A percentile compares a stretch with the other conserved stretches of the same genome.
These are phyloP conservation scores for Apiospora malaysiana DNA, from an alignment of 2,329 filamentous ascomycete species.

Conservation along the genomic window DNA sequence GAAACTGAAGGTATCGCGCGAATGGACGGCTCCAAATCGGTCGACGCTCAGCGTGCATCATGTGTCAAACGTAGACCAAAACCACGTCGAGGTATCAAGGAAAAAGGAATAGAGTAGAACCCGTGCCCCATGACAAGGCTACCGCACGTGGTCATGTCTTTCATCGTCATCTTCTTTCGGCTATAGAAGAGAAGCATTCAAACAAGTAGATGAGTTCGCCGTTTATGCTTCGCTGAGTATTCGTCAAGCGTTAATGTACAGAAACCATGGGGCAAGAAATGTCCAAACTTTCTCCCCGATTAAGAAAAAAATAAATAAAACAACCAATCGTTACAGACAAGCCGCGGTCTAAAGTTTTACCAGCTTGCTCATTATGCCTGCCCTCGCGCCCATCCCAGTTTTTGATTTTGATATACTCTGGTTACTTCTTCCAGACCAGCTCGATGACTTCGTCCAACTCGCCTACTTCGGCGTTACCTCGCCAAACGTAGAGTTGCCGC, in stretches of 20 bases:
- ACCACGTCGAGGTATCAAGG: background rate
- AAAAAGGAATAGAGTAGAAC: background rate
- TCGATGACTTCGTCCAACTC: slow-evolving; percentile 56
- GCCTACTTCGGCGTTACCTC: slow-evolving; percentile 45
- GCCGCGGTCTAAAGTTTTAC: background rate
- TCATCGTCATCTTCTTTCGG: slow-evolving; percentile 3
- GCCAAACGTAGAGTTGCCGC: slow-evolving; percentile 61
- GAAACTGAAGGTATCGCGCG: no score
- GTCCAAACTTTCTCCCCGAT: slow-evolving; percentile 8
- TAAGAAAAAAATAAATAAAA: background rate
- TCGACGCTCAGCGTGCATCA: no score
- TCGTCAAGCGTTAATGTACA: slow-evolving; percentile 18
- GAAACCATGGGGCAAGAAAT: background rate
- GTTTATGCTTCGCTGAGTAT: slow-evolving; percentile 14
- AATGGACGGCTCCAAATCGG: no score
- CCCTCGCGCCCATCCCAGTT: background rate
- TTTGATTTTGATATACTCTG: background rate
- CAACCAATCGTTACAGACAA: background rate
- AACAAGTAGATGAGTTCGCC: background rate
- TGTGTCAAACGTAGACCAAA: background rate
- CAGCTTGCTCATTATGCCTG: background rate
- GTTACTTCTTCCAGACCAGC: slow-evolving; percentile 52
- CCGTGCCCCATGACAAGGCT: background rate
- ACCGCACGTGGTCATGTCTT: background rate
- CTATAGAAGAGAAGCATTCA: slow-evolving; percentile 5